Evolutionary conservation across 768 basidiomycete genomes (phyloP).

Genomic region (Kwoniella mangroviensis): DNA sequence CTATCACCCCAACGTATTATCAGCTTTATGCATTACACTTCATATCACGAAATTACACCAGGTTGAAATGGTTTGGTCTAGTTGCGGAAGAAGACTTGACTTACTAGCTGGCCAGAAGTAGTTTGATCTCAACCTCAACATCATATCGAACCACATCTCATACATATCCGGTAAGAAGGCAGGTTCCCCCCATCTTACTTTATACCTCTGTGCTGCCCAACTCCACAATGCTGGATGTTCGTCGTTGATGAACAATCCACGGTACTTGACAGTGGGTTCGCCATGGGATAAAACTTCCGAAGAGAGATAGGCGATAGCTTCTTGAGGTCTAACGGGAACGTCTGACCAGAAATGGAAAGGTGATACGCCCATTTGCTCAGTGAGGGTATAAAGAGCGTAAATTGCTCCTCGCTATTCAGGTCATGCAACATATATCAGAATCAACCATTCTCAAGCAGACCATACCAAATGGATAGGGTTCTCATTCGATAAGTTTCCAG

Average conservation of each 20-base stretch:
- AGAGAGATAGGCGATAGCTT: constrained; percentile 60
- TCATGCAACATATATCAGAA: not conserved
- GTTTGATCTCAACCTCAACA: constrained; percentile 71
- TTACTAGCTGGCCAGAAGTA: constrained; percentile 69
- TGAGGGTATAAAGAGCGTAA: constrained; percentile 70
- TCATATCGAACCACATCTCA: constrained; percentile 63
- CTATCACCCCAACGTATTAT: constrained; percentile 45
- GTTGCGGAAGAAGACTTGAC: constrained; percentile 43
- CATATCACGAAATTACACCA: not conserved
- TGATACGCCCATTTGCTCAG: constrained; percentile 69
- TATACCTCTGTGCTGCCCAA: constrained; percentile 73
- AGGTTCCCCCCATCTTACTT: constrained; percentile 66
- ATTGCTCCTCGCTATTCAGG: constrained; percentile 66
- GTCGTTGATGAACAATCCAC: constrained; percentile 74
- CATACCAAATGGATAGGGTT: too few relatives aligned
- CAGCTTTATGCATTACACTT: too few relatives aligned
- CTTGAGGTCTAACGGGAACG: constrained; percentile 66
- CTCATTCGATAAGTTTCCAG: too few relatives aligned
- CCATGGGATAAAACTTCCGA: constrained; percentile 63
- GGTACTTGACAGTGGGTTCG: constrained; percentile 70
- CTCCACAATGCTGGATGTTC: constrained; percentile 73
- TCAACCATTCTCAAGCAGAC: too few relatives aligned
- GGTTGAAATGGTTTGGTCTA: too few relatives aligned
- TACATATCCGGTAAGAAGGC: constrained; percentile 65
- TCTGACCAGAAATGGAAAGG: constrained; percentile 72